Conservation (phyloP, 495 filamentous ascomycete genomes). For the Eremomyces bilateralis region DNA sequence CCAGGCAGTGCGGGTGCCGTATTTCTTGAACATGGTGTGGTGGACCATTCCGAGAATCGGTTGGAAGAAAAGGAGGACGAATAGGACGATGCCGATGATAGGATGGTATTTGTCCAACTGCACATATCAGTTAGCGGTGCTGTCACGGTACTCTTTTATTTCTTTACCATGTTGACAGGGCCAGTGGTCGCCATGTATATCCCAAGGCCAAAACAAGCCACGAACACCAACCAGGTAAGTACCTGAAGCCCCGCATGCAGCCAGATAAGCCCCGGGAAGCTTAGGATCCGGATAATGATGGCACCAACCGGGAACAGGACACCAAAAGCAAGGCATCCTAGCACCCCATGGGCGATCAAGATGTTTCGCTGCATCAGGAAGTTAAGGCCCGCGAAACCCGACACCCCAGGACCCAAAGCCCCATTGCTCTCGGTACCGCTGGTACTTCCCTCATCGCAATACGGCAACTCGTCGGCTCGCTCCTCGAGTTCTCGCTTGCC, state of each 20-base stretch:
- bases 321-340: constrained; percentile 12
- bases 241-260: constrained; percentile 10
- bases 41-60: constrained; percentile 6
- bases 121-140: neutral
- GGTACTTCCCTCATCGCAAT: too few species aligned
- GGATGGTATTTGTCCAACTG: constrained; percentile 3
- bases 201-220: constrained; percentile 12
- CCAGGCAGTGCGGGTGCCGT: constrained; percentile 2
- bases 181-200: constrained; percentile 4
- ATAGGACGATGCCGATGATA: constrained; percentile 8
- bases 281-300: constrained; percentile 9
- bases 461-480: too few species aligned
- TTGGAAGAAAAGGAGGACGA: constrained; percentile 6
- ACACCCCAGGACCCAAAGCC: too few species aligned
- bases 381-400: neutral
- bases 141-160: neutral
- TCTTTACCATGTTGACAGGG: neutral
- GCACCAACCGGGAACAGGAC: constrained; percentile 13
- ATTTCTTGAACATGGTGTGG: constrained; percentile 8
- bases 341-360: constrained; percentile 8
- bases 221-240: constrained; percentile 8
- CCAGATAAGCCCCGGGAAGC: constrained; percentile 6
- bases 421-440: too few species aligned
- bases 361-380: neutral
- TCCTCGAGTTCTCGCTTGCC: too few species aligned